Evolutionary conservation across 108 stramenopile genomes (phyloP).

Genomic region (Cyclotella choctawhatcheeana): DNA sequence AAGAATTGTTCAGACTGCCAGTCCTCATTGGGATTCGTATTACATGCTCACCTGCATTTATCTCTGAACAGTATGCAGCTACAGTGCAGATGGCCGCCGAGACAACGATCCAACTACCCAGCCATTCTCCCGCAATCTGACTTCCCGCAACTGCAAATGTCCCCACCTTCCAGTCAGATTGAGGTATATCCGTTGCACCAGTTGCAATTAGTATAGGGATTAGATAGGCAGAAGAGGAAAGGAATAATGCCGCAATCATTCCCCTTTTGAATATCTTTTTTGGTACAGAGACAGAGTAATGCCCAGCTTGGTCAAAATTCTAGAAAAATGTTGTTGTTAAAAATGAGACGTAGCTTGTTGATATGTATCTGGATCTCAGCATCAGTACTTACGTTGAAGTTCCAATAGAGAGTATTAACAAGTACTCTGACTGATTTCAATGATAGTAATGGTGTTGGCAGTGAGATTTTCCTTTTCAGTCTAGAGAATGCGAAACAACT

Average conservation of each 20-base stretch:
- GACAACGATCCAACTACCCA: conserved; percentile 68
- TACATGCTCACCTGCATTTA: conserved; percentile 42
- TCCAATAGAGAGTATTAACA: conserved; percentile 79
- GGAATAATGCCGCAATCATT: conserved; percentile 39
- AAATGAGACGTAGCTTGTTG: no score
- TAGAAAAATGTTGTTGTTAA: no score
- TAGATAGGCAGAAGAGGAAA: conserved; percentile 49
- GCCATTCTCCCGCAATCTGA: conserved; percentile 64
- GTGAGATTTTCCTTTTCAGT: not conserved
- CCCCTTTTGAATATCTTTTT: conserved; percentile 47
- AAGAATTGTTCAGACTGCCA: no score
- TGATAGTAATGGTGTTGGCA: not conserved
- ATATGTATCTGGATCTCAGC: no score
- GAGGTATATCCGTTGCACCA: conserved; percentile 50
- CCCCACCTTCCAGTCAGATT: conserved; percentile 64
- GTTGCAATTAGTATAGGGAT: conserved; percentile 59
- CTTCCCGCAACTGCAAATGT: conserved; percentile 62
- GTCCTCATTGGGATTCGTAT: no score
- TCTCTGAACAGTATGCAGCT: conserved; percentile 70
- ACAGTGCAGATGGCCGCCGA: conserved; percentile 58
- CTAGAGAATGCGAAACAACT: no score
- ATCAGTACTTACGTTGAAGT: conserved; percentile 43
- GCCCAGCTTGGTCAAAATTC: conserved; percentile 66
- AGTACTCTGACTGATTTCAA: conserved; percentile 39
- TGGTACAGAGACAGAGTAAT: conserved; percentile 67